A percentile compares a stretch with the other conserved stretches of the same genome.
These are phyloP conservation scores for Salix purpurea DNA, from an alignment of 345 rosid species.

Conservation along the genomic window DNA sequence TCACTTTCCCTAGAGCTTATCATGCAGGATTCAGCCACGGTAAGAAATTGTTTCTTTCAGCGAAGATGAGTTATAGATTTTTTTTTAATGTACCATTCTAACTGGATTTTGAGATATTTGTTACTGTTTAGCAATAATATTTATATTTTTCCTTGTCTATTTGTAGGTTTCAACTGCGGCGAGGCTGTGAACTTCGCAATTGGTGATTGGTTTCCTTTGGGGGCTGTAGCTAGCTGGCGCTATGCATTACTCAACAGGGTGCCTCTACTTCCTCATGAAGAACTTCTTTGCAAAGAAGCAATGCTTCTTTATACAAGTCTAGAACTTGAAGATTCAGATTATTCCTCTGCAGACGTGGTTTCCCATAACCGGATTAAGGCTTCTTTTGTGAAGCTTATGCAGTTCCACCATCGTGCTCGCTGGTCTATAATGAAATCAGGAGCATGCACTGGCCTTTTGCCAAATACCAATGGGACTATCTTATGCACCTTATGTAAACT, in stretches of 20 bases:
- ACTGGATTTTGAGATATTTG: background rate
- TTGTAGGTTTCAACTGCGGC: constrained; percentile 92
- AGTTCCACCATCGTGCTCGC: constrained; percentile 72
- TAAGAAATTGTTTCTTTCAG: constrained; percentile 21
- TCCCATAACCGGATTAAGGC: constrained; percentile 53
- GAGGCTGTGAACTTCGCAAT: constrained; percentile 99
- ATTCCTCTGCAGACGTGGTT: constrained; percentile 48
- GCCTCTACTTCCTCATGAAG: constrained; percentile 98
- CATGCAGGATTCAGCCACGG: constrained; percentile 99
- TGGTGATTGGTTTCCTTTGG: constrained; percentile 94
- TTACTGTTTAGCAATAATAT: background rate
- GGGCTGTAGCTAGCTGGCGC: constrained; percentile 88
- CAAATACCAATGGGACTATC: constrained; percentile 56
- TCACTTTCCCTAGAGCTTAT: constrained; percentile 95
- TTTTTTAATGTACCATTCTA: background rate
- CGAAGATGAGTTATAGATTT: background rate
- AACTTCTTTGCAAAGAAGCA: constrained; percentile 93
- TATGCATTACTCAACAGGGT: constrained; percentile 85
- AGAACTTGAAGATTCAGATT: constrained; percentile 55
- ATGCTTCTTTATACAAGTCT: constrained; percentile 54
- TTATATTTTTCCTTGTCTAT: constrained; percentile 10
- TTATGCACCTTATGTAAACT: constrained; percentile 88
- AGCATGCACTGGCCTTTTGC: constrained; percentile 46
- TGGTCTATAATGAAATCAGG: constrained; percentile 73
- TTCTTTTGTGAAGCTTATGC: constrained; percentile 77